A percentile compares a stretch with the other conserved stretches of the same genome.
Evolutionary conservation across 352 stramenopile genomes (phyloP).

Genomic region (Globisporangium spiculum): DNA sequence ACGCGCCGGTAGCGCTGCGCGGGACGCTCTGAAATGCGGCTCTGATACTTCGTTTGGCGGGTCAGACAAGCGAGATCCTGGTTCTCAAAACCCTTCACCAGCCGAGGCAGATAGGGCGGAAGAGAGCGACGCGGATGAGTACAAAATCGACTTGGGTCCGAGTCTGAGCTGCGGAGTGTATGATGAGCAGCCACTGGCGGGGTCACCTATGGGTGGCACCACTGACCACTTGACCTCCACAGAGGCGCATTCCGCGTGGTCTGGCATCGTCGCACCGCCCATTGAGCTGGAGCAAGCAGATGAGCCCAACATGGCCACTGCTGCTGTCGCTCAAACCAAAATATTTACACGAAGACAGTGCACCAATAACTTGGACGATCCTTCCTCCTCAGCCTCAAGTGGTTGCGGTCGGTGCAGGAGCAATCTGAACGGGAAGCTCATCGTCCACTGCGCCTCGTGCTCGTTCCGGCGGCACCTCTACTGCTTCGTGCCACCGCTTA

Average conservation of each 20-base stretch:
- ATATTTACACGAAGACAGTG: neutral
- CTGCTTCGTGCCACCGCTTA: conserved; percentile 60
- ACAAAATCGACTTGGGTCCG: neutral
- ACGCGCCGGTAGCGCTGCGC: neutral
- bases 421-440: conserved; percentile 64
- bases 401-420: conserved; percentile 55
- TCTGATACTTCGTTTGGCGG: neutral
- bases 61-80: neutral
- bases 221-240: neutral
- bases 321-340: neutral
- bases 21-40: neutral
- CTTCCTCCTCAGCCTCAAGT: neutral
- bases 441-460: conserved; percentile 47
- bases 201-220: neutral
- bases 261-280: neutral
- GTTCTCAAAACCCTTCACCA: neutral
- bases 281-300: neutral
- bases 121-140: neutral
- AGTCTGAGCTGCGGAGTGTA: neutral
- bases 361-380: neutral
- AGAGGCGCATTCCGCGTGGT: neutral
- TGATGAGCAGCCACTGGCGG: neutral
- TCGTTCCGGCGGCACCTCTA: conserved; percentile 62
- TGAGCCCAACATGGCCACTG: neutral
- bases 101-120: too few relatives aligned